phyloP scores from a whole-genome alignment of 2,329 filamentous ascomycete genomes.

The Didymella segeticola region DNA sequence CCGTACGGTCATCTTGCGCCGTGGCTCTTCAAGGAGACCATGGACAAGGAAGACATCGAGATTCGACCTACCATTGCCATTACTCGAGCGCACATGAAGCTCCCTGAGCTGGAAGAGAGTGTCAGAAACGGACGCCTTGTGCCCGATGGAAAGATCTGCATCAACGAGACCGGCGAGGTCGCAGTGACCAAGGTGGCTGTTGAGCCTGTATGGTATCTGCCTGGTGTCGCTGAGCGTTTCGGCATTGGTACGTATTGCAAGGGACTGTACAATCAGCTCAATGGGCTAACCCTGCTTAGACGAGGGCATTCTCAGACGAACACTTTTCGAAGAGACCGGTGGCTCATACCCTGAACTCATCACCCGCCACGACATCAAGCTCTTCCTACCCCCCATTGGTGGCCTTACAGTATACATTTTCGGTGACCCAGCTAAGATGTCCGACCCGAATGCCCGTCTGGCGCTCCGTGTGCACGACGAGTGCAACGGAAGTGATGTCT shows the following conservation, averaged over 20 bases:
- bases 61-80: constrained; percentile 90
- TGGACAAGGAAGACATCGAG: constrained; percentile 80
- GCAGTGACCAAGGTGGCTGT: constrained; percentile 97
- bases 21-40: constrained; percentile 81
- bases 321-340: constrained; percentile 93
- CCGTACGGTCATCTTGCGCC: constrained; percentile 87
- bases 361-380: constrained; percentile 90
- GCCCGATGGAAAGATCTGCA: constrained; percentile 85
- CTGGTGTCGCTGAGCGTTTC: constrained; percentile 82
- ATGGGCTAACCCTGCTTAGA: constrained; percentile 58
- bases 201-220: constrained; percentile 75
- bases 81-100: constrained; percentile 91
- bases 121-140: constrained; percentile 78
- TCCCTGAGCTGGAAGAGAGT: constrained; percentile 92
- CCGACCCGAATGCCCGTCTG: constrained; percentile 79
- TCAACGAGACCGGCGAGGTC: constrained; percentile 85
- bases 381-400: constrained; percentile 94
- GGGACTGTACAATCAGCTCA: not conserved
- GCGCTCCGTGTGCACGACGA: constrained; percentile 86
- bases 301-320: constrained; percentile 83
- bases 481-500: constrained; percentile 97
- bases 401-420: constrained; percentile 97
- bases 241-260: constrained; percentile 70
- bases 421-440: constrained; percentile 92
- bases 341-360: constrained; percentile 97